Percentiles rank a stretch among this genome's conserved stretches.
phyloP scores from a whole-genome alignment of 1,284 basidiomycete genomes.

The Cryptococcus hybrid region DNA sequence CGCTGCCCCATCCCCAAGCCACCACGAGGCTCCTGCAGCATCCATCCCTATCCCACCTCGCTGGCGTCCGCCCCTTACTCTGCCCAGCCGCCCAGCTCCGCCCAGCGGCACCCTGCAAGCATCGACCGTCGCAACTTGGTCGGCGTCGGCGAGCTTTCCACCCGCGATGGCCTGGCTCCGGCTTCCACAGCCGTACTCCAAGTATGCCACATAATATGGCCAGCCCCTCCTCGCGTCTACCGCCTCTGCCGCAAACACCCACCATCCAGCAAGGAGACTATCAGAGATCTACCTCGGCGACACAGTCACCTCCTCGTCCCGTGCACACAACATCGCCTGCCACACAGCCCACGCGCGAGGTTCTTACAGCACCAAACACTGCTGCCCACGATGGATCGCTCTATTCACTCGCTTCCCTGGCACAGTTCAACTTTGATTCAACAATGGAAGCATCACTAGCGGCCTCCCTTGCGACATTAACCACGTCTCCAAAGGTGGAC shows the following conservation, averaged over 20 bases:
- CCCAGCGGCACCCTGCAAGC: constrained; percentile 61
- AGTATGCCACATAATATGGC: constrained; percentile 42
- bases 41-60: constrained; percentile 14
- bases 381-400: constrained; percentile 12
- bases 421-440: constrained; percentile 42
- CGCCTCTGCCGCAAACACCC: background rate
- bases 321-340: constrained; percentile 9
- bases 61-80: constrained; percentile 21
- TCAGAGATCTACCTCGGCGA: constrained; percentile 5
- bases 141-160: constrained; percentile 93
- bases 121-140: constrained; percentile 87
- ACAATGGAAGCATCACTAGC: constrained; percentile 37
- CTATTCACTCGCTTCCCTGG: constrained; percentile 25
- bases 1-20: background rate
- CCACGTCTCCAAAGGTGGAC: background rate
- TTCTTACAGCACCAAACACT: constrained; percentile 3
- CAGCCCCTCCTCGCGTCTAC: background rate
- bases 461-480: constrained; percentile 14
- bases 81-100: constrained; percentile 15
- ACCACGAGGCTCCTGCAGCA: background rate
- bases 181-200: constrained; percentile 36
- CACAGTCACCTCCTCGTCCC: constrained; percentile 5
- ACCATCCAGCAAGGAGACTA: background rate
- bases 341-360: constrained; percentile 3
- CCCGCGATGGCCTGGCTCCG: constrained; percentile 74